phyloP scores from a whole-genome alignment of 495 filamentous ascomycete genomes.

The Penicillium flavigenum region DNA sequence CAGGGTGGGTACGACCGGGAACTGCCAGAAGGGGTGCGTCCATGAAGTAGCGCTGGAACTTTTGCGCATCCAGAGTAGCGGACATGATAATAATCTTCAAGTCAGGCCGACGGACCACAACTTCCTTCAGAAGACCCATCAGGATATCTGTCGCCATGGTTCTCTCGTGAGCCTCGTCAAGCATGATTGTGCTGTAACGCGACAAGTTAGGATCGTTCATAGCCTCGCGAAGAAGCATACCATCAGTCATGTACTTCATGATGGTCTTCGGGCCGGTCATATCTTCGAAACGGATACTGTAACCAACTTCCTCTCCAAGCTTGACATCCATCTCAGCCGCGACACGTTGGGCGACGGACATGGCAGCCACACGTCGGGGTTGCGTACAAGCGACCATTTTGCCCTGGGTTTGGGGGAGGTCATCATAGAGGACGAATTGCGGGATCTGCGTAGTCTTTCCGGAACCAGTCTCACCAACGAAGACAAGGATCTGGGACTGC shows the following conservation, averaged over 20 bases:
- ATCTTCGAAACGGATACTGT: constrained; percentile 99
- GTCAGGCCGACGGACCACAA: constrained; percentile 74
- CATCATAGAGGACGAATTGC: constrained; percentile 96
- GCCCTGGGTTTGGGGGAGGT: constrained; percentile 77
- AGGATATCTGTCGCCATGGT: constrained; percentile 94
- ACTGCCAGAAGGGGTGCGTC: constrained; percentile 91
- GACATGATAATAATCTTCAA: constrained; percentile 99
- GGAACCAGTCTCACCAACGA: constrained; percentile 98
- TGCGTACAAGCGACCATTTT: constrained; percentile 98
- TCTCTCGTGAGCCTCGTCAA: constrained; percentile 97
- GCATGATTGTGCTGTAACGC: constrained; percentile 95
- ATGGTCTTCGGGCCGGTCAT: constrained; percentile 87
- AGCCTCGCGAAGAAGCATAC: constrained; percentile 96
- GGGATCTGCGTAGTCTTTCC: constrained; percentile 99
- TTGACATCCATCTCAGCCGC: constrained; percentile 94
- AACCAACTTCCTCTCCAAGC: constrained; percentile 94
- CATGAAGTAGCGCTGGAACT: constrained; percentile 98
- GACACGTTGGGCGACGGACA: constrained; percentile 99
- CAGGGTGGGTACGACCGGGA: constrained; percentile 91
- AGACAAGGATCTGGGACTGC: constrained; percentile 89
- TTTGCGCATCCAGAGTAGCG: constrained; percentile 92
- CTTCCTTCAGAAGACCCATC: constrained; percentile 91
- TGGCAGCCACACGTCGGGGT: constrained; percentile 94
- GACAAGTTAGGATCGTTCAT: constrained; percentile 94
- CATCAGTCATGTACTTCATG: constrained; percentile 99